These are phyloP conservation scores for Heliamphora pulchella DNA, from an alignment of 179 eudicot genomes.

Conservation along the genomic window DNA sequence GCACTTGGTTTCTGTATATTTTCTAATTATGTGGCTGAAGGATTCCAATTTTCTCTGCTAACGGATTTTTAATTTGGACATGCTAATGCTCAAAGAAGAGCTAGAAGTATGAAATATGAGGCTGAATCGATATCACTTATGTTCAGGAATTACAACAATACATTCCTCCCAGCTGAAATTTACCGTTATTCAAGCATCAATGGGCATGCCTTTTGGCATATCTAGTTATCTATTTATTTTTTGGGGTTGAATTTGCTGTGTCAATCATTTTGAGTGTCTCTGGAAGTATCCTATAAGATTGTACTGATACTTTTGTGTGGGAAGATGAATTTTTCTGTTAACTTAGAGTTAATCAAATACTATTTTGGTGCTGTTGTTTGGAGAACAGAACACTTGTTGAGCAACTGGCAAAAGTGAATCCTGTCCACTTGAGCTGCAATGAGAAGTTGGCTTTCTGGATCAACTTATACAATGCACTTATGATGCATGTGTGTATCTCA, in stretches of 20 bases:
- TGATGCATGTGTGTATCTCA: constrained; percentile 22
- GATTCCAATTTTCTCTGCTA: background rate
- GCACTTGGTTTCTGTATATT: background rate
- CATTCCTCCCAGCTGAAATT: background rate
- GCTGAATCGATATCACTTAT: background rate
- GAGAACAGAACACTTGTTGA: constrained; percentile 21
- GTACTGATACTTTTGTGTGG: background rate
- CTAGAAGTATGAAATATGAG: background rate
- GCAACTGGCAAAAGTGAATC: constrained; percentile 21
- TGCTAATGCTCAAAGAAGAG: background rate
- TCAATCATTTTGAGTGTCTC: background rate
- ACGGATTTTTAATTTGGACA: background rate
- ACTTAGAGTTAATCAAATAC: background rate
- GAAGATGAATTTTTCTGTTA: background rate
- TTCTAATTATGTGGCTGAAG: background rate
- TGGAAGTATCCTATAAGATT: background rate
- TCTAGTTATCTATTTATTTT: background rate
- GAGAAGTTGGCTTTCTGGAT: constrained; percentile 26
- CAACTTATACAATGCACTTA: constrained; percentile 23
- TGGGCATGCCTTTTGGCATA: background rate
- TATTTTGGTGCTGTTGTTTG: constrained; percentile 12
- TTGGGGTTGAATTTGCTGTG: background rate
- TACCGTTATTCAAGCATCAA: background rate
- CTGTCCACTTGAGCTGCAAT: constrained; percentile 11
- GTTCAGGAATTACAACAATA: background rate